A percentile compares a stretch with the other conserved stretches of the same genome.
Evolutionary conservation across 208 protist species (phyloP).

Genomic region (Porcisia hertigi): DNA sequence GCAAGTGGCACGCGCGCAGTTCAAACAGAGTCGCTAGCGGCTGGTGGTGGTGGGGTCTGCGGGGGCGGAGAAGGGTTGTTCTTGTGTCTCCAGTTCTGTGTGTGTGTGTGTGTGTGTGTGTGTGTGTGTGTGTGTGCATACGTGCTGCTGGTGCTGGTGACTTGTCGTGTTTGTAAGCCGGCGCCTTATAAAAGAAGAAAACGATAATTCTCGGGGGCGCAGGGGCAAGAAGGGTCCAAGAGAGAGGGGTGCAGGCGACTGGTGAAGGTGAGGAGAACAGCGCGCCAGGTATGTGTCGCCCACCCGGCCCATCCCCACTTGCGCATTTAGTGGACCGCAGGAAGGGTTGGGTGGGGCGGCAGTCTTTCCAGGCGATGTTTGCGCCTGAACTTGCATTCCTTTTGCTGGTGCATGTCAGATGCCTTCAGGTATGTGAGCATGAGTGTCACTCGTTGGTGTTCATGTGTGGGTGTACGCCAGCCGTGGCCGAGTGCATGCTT

Average conservation of each 20-base stretch:
- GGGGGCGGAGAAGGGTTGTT: background rate
- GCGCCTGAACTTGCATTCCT: background rate
- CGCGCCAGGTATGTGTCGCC: background rate
- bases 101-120: background rate
- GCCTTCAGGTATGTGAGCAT: too few species aligned
- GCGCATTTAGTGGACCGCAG: too few species aligned
- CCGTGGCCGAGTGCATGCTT: background rate
- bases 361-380: background rate
- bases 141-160: background rate
- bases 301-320: background rate
- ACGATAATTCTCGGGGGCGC: too few species aligned
- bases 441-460: background rate
- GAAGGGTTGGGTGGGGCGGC: too few species aligned
- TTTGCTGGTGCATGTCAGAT: background rate
- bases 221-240: background rate
- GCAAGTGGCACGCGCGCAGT: conserved; percentile 29
- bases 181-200: too few species aligned
- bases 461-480: background rate
- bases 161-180: background rate
- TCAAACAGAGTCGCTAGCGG: conserved; percentile 17
- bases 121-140: too few species aligned
- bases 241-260: background rate
- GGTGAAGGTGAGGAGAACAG: background rate
- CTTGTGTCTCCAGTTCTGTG: background rate
- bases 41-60: background rate